Evolutionary conservation across 257 asterid species (phyloP), one percentile per base, ranked within the genome.

Genomic region (Paraleonurus japonicus): DNA sequence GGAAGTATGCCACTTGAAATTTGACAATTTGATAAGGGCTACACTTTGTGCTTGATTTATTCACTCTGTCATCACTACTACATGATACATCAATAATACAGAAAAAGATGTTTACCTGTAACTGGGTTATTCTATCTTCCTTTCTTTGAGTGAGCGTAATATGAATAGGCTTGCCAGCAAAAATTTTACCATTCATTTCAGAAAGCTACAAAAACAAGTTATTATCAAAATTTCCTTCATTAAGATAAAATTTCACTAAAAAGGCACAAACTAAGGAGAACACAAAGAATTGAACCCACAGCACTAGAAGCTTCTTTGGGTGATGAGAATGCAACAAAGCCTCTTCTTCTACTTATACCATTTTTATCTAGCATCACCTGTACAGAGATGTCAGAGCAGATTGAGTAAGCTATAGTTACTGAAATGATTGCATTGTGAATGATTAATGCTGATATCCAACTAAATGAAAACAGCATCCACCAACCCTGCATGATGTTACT

Each of bases 61-160:
- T 61, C 1, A 27, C 65, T 76, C 55, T 26, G 45, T 32, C 53
- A 48, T 58, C 43, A 8, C 32, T 12, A 54, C 35, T 23, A 50
- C 54, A 28, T 53, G 39, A 47, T 11, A 37, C 12, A 27, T 30
- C 24, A 0, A 19, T 30, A 24, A 12, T 41, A 33, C 50, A 53
- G 20, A 53, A 41, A 33, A 41, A 2, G 0, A 33, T 45, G 28
- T 8, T 23, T 90, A 90, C 97, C 96, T 90, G 90, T 76, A 90
- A 70, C 76, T 81, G 84, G 61, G 92, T 87, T 76, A 81, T 82
- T 69, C 92, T 84, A 76, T 88, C 96, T 69, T 88, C 94, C 69
- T 88, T 88, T 78, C 89, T 81, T 65, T 86, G 92, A 65, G 96
- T 89, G 79, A 81, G 86, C 35, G 94, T 92, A 75, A 88, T 94